phyloP scores from a whole-genome alignment of 352 stramenopile genomes.

The Globisporangium abappressorium region DNA sequence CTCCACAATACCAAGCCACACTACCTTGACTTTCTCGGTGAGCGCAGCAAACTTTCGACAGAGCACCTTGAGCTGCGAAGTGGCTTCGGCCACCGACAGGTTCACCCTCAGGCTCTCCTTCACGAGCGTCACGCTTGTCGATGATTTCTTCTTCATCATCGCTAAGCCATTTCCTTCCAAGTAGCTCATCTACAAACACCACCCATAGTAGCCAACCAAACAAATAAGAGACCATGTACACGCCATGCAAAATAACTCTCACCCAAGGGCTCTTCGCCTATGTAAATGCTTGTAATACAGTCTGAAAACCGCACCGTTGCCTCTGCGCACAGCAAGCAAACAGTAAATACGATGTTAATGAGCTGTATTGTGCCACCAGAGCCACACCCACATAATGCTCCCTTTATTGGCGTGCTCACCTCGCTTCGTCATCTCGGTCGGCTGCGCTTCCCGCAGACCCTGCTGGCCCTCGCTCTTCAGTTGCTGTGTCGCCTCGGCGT shows the following conservation, averaged over 20 bases:
- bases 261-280: too few relatives aligned
- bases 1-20: background rate
- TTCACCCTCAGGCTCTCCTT: conserved; percentile 57
- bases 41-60: conserved; percentile 83
- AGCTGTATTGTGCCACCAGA: background rate
- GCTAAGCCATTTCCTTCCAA: conserved; percentile 25
- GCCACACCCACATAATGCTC: background rate
- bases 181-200: conserved; percentile 9
- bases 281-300: background rate
- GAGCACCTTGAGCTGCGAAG: conserved; percentile 71
- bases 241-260: too few relatives aligned
- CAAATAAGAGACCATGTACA: too few relatives aligned
- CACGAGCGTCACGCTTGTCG: conserved; percentile 39
- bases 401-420: background rate
- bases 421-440: conserved; percentile 5
- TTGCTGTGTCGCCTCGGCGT: background rate
- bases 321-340: background rate
- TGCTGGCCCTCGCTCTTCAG: background rate
- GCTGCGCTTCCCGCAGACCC: background rate
- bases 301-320: conserved; percentile 1
- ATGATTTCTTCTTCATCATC: conserved; percentile 36
- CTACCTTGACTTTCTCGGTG: conserved; percentile 83
- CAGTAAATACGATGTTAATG: background rate
- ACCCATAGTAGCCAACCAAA: background rate
- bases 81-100: conserved; percentile 63